Evolutionary conservation across 768 basidiomycete species (phyloP).

Genomic region (Tricholoma matsutake): DNA sequence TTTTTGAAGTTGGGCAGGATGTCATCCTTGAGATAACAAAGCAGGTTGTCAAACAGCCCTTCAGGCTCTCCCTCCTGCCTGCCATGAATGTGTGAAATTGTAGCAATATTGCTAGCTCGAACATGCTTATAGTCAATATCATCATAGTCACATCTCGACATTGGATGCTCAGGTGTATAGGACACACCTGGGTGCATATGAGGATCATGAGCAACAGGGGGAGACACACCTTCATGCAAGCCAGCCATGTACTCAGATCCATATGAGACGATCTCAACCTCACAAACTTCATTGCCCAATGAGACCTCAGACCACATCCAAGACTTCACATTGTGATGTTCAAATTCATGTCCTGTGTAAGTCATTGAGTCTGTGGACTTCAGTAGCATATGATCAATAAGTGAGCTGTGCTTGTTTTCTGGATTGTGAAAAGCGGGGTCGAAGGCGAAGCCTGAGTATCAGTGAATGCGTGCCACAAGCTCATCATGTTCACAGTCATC

Average conservation of each 20-base stretch:
- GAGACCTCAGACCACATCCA: constrained; percentile 9
- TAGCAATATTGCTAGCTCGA: neutral
- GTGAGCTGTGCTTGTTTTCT: neutral
- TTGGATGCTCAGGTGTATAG: neutral
- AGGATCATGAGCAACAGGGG: neutral
- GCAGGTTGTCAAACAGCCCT: constrained; percentile 13
- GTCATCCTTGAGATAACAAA: neutral
- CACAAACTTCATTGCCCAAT: constrained; percentile 20
- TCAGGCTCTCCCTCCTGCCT: constrained; percentile 6
- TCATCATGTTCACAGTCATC: neutral
- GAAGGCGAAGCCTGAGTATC: neutral
- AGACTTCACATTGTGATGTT: constrained; percentile 4
- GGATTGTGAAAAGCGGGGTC: neutral
- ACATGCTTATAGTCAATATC: neutral
- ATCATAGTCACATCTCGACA: neutral
- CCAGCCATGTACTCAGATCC: constrained; percentile 14
- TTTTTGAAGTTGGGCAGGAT: neutral
- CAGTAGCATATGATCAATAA: neutral
- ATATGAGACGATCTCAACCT: constrained; percentile 21
- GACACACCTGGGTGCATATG: neutral
- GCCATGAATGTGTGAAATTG: constrained; percentile 6
- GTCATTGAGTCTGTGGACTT: neutral
- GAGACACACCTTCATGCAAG: constrained; percentile 4
- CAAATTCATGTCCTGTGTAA: constrained; percentile 5
- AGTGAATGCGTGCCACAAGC: neutral